These are phyloP conservation scores for Trichoderma atrobrunneum DNA, from an alignment of 2,329 filamentous ascomycete genomes.

Conservation along the genomic window DNA sequence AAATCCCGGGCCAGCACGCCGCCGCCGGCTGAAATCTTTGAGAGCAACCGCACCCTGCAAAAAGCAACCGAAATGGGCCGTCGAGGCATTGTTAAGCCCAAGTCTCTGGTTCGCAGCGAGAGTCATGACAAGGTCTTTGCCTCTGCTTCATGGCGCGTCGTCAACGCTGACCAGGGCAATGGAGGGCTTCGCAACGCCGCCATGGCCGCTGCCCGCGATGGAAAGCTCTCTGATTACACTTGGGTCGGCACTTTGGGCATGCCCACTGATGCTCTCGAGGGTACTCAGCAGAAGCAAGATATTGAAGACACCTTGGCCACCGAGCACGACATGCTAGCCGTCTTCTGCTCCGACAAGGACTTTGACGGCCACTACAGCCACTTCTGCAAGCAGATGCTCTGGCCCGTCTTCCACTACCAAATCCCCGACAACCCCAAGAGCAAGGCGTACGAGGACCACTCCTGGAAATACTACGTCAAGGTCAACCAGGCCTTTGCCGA, in stretches of 20 bases:
- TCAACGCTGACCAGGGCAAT: slow-evolving; percentile 86
- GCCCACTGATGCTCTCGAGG: slow-evolving; percentile 81
- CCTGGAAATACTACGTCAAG: slow-evolving; percentile 90
- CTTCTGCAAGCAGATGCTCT: slow-evolving; percentile 96
- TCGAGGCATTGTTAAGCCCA: slow-evolving; percentile 57
- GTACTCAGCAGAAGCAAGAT: slow-evolving; percentile 71
- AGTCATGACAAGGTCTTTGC: slow-evolving; percentile 70
- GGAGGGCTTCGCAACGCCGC: slow-evolving; percentile 88
- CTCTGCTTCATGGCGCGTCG: slow-evolving; percentile 77
- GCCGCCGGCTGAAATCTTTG: slow-evolving; percentile 72
- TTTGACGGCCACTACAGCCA: slow-evolving; percentile 93
- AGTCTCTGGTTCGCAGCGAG: slow-evolving; percentile 51
- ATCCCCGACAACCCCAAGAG: slow-evolving; percentile 97
- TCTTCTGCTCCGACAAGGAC: slow-evolving; percentile 86
- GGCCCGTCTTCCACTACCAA: slow-evolving; percentile 98
- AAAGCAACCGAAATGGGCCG: slow-evolving; percentile 58
- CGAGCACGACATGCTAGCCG: slow-evolving; percentile 77
- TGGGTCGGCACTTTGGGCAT: slow-evolving; percentile 93
- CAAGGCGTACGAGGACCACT: slow-evolving; percentile 97
- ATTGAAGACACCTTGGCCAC: slow-evolving; percentile 79
- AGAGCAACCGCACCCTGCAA: slow-evolving; percentile 57
- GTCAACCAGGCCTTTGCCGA: slow-evolving; percentile 93
- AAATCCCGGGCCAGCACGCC: slow-evolving; percentile 70
- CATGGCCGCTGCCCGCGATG: slow-evolving; percentile 69
- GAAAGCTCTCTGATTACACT: slow-evolving; percentile 69